Evolutionary conservation across 2,329 filamentous ascomycete genomes (phyloP), one percentile per base, ranked within the genome.

Genomic region (Cercospora sp.): DNA sequence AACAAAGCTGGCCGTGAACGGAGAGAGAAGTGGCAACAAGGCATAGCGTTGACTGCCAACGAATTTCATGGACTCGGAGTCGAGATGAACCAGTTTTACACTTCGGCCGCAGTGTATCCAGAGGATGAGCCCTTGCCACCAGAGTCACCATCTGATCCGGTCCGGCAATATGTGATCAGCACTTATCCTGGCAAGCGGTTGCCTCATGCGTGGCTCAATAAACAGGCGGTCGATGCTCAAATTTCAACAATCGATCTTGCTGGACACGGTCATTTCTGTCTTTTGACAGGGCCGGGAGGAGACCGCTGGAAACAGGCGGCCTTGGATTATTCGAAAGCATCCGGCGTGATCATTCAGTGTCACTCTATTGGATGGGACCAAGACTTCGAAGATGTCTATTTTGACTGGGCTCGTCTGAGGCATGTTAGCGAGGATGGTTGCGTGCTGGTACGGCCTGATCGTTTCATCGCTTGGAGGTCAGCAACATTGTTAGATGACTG

Each of bases 121-220:
- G 65, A 65, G 18, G 75, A 77, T 58, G 75, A 78, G 64, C 71
- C 69, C 48, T 69, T 70, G 2, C 70, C 68, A 13, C 64, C 60
- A 28, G 63, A 69, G 9, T 66, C 66, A 16, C 74, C 75, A 1
- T 67, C 64, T 12, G 73, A 75, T 45, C 67, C 69, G 13, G 72
- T 75, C 3, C 64, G 75, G 57, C 62, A 73, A 33, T 69, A 74
- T 36, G 74, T 76, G 59, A 66, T 75, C n/a, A 73, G 69, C 60
- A 89, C 88, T 3, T 88, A 84, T 72, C 88, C 88, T 0, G 88
- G 88, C 5, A 80, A 80, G 31, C 80, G 88, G 2, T 77, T 90
- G 23, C 88, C 88, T 4, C 88, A 91, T 75, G 87, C 81, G 0
- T 90, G 88, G 88, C 78, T 90, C 13, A 88, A 76, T 81, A 80